These are phyloP conservation scores for Microbotryum scabiosae DNA, from an alignment of 1,284 basidiomycete genomes.

Conservation along the genomic window DNA sequence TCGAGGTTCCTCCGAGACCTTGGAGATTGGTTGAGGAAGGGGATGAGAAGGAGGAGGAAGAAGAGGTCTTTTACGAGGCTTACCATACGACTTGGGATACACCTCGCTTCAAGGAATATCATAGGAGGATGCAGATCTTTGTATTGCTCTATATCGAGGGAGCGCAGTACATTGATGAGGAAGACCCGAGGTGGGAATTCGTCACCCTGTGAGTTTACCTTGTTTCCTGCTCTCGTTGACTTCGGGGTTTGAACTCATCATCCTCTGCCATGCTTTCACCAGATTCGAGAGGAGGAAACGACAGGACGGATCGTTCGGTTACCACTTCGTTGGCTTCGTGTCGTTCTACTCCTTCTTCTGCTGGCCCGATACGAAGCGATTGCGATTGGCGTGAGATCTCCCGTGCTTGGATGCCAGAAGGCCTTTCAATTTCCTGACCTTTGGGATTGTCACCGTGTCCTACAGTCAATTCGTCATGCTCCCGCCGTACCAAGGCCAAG, in stretches of 20 bases:
- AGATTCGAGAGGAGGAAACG: slow-evolving; percentile 74
- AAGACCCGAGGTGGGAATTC: slow-evolving; percentile 44
- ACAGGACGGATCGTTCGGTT: slow-evolving; percentile 49
- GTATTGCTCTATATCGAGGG: slow-evolving; percentile 92
- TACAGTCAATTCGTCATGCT: slow-evolving; percentile 84
- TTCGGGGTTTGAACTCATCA: background rate
- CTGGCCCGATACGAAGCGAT: slow-evolving; percentile 75
- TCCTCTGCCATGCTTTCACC: slow-evolving; percentile 1
- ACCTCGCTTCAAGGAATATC: slow-evolving; percentile 83
- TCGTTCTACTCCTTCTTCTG: slow-evolving; percentile 89
- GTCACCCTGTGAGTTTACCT: slow-evolving; percentile 35
- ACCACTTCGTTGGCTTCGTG: slow-evolving; percentile 87
- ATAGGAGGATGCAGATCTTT: slow-evolving; percentile 89
- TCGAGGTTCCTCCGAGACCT: slow-evolving; percentile 14
- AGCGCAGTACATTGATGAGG: slow-evolving; percentile 74
- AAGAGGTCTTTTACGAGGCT: slow-evolving; percentile 29
- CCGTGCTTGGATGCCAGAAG: slow-evolving; percentile 11
- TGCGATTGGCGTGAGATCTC: slow-evolving; percentile 65
- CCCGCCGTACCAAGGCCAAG: slow-evolving; percentile 79
- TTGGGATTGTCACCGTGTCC: background rate
- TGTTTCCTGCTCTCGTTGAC: background rate
- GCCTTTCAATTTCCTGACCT: too few species aligned
- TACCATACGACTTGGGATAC: slow-evolving; percentile 70
- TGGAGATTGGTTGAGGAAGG: slow-evolving; percentile 38
- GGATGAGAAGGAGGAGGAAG: slow-evolving; percentile 52